Percentiles rank a stretch among this genome's conserved stretches.
Evolutionary conservation across 257 asterid genomes (phyloP).

Genomic region (Scutellaria galericulata): DNA sequence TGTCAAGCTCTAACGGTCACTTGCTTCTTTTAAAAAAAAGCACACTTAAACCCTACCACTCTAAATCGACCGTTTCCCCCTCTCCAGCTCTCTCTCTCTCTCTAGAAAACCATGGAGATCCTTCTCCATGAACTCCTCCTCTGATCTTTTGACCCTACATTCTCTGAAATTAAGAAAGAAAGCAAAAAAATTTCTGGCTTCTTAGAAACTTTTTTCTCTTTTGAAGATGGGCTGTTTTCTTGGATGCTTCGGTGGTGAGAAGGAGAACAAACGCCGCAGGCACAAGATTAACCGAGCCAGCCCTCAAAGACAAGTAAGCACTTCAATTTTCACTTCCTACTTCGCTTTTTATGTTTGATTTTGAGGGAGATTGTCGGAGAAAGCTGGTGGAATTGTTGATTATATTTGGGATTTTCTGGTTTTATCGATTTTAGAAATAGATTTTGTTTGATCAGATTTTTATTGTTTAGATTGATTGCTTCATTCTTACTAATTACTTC

Average conservation of each 20-base stretch:
- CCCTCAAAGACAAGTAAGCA: constrained; percentile 66
- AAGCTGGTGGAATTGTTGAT: constrained; percentile 12
- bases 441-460: constrained; percentile 25
- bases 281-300: constrained; percentile 53
- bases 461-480: constrained; percentile 17
- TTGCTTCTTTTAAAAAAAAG: constrained; percentile 38
- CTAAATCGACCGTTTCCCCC: constrained; percentile 57
- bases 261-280: constrained; percentile 62
- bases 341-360: constrained; percentile 8
- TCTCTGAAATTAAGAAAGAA: constrained; percentile 24
- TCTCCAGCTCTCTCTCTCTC: constrained; percentile 33
- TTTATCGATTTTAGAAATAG: constrained; percentile 10
- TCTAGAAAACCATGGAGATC: constrained; percentile 38
- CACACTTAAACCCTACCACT: constrained; percentile 46
- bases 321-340: constrained; percentile 22
- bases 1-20: constrained; percentile 60
- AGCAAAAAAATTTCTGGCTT: neutral
- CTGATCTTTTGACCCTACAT: constrained; percentile 4
- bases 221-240: constrained; percentile 80
- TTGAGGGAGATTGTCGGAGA: constrained; percentile 13
- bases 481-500: neutral
- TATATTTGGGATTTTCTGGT: constrained; percentile 7
- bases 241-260: constrained; percentile 81
- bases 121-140: constrained; percentile 28
- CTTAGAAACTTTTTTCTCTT: constrained; percentile 21